Base-by-base conservation (phyloP, 208 protist species). In the Crithidia brevicula region DNA sequence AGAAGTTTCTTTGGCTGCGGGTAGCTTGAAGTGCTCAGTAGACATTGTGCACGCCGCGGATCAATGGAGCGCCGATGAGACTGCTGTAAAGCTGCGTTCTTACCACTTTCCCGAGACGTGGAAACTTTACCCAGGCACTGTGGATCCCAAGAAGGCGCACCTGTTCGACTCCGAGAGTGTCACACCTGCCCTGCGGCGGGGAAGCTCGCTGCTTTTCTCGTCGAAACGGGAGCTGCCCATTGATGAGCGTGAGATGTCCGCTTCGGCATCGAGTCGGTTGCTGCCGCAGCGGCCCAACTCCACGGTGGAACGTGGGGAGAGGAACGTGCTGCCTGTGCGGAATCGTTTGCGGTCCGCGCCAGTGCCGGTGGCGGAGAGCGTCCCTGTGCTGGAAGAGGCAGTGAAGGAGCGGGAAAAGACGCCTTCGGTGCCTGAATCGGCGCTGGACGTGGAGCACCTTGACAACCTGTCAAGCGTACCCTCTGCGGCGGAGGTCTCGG, bases 71-170 rank as follows among this genome's bases (percentile, higher is more conserved):
- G 49, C 28, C 1, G 31, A 15, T 2, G 53, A 66, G 22, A 53
- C 50, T 10, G 61, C 72, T 52, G 42, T 72, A 0, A 43, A 53
- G 18, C 36, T 81, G 23, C 56, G 46, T n/a, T 63, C 25, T 25
- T 81, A 71, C 40, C 40, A 59, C 31, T 81, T 68, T n/a, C 63
- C 75, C 3, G 49, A 67, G 22, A 81, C 75, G 33, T 76, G 68
- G 75, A 46, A 47, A 28, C 49, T 73, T 0, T 75, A 69, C 33
- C 63, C 68, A 18, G 28, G 20, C 3, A n/a, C 54, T 3, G 25
- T 38, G 10, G 63, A 65, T n/a, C 50, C 51, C 0, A 47, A 38
- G 8, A 15, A 4, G 13, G 43, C 20, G 0, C 60, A 64, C 18
- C 13, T 36, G 6, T 60, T 60, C 25, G 59, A 66, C 23, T 13